These are phyloP conservation scores for Fusarium metavorans DNA, from an alignment of 2,329 filamentous ascomycete genomes.

Conservation along the genomic window DNA sequence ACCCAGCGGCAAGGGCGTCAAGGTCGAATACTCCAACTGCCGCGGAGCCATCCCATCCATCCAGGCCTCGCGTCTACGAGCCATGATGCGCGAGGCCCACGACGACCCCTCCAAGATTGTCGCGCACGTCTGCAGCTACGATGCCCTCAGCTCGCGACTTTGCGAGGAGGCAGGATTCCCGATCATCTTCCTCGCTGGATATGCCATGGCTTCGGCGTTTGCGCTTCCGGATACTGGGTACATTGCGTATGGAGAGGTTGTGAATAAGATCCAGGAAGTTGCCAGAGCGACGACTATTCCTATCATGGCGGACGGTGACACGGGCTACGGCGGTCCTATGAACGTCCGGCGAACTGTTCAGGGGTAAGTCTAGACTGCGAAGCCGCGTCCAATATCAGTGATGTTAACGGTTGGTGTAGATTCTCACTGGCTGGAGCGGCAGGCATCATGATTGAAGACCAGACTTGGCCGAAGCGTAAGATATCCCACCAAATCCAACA, in stretches of 20 bases:
- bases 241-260: conserved; percentile 61
- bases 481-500: not conserved
- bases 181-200: conserved; percentile 58
- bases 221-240: conserved; percentile 62
- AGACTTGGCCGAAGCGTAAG: conserved; percentile 62
- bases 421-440: conserved; percentile 56
- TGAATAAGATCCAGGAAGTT: conserved; percentile 57
- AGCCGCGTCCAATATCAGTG: not conserved
- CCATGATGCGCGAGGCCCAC: conserved; percentile 55
- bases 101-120: conserved; percentile 57
- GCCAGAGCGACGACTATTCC: conserved; percentile 53
- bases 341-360: conserved; percentile 60
- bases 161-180: conserved; percentile 61
- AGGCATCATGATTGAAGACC: conserved; percentile 59
- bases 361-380: conserved; percentile 17
- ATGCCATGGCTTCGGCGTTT: conserved; percentile 54
- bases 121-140: conserved; percentile 57
- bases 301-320: conserved; percentile 60
- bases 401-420: conserved; percentile 16
- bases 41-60: conserved; percentile 52
- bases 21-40: conserved; percentile 41
- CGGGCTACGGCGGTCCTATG: conserved; percentile 61
- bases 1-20: conserved; percentile 10
- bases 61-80: conserved; percentile 53
- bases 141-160: conserved; percentile 57